Evolutionary conservation across 495 filamentous ascomycete species (phyloP).

Genomic region (Aspergillus sparsus): DNA sequence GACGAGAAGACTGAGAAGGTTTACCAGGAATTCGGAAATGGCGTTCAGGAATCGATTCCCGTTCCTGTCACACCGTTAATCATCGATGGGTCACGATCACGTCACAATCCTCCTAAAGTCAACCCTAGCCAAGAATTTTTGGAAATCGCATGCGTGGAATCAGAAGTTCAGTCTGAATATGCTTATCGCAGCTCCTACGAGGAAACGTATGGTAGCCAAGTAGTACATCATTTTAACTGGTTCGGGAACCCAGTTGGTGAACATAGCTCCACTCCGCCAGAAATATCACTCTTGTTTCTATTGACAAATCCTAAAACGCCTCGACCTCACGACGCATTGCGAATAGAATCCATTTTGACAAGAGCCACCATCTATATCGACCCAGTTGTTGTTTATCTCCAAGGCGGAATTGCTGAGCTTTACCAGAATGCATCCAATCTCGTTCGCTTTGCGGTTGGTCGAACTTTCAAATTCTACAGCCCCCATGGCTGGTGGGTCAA

Average conservation of each 20-base stretch:
- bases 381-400: slow-evolving; percentile 26
- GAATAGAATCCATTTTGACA: slow-evolving; percentile 20
- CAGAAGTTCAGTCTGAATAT: not conserved
- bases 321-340: not conserved
- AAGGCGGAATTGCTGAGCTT: slow-evolving; percentile 4
- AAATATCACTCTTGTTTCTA: slow-evolving; percentile 35
- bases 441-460: slow-evolving; percentile 20
- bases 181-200: not conserved
- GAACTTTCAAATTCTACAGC: slow-evolving; percentile 31
- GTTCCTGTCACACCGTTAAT: no score
- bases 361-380: slow-evolving; percentile 29
- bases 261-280: slow-evolving; percentile 30
- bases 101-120: no score
- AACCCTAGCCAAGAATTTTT: not conserved
- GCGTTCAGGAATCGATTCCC: no score
- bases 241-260: slow-evolving; percentile 19
- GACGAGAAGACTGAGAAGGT: no score
- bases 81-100: no score
- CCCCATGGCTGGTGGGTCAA: slow-evolving; percentile 30
- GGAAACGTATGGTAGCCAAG: not conserved
- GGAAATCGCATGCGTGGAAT: not conserved
- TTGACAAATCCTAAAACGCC: slow-evolving; percentile 24
- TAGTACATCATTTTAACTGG: slow-evolving; percentile 44
- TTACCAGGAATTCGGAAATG: no score
- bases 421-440: slow-evolving; percentile 18